Evolutionary conservation across 495 filamentous ascomycete genomes (phyloP).

Genomic region (Clavariopsis aquatica): DNA sequence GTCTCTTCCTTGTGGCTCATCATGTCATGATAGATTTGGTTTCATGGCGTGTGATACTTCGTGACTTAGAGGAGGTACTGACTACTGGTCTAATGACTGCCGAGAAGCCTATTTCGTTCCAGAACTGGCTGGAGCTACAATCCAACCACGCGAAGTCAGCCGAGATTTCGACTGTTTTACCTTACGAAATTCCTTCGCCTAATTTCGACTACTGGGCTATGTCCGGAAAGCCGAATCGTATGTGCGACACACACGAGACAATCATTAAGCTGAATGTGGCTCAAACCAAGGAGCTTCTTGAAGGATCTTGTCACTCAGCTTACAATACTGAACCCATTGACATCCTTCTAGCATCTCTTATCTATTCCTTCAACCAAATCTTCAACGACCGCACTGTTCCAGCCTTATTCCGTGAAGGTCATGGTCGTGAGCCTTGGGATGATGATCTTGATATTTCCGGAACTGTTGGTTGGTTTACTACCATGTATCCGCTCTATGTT

Average conservation of each 20-base stretch:
- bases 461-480: slow-evolving; percentile 33
- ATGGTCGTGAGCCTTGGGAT: slow-evolving; percentile 30
- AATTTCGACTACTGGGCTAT: slow-evolving; percentile 34
- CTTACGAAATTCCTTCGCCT: slow-evolving; percentile 19
- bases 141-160: slow-evolving; percentile 13
- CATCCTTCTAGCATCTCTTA: slow-evolving; percentile 23
- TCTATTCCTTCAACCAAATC: slow-evolving; percentile 22
- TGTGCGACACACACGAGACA: slow-evolving; percentile 20
- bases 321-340: slow-evolving; percentile 30
- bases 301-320: slow-evolving; percentile 16
- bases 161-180: slow-evolving; percentile 12
- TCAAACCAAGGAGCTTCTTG: slow-evolving; percentile 28
- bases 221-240: slow-evolving; percentile 17
- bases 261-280: slow-evolving; percentile 19
- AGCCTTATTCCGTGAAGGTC: slow-evolving; percentile 24
- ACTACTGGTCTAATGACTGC: slow-evolving; percentile 14
- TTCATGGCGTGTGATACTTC: slow-evolving; percentile 30
- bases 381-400: slow-evolving; percentile 29
- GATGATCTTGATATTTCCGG: slow-evolving; percentile 26
- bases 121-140: slow-evolving; percentile 28
- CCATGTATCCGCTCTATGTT: slow-evolving; percentile 32
- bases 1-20: slow-evolving; percentile 28
- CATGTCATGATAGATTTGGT: slow-evolving; percentile 30
- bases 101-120: slow-evolving; percentile 27
- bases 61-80: slow-evolving; percentile 31